Conservation (phyloP, 148 eudicot genomes). For the Vaccinium corymbosum region DNA sequence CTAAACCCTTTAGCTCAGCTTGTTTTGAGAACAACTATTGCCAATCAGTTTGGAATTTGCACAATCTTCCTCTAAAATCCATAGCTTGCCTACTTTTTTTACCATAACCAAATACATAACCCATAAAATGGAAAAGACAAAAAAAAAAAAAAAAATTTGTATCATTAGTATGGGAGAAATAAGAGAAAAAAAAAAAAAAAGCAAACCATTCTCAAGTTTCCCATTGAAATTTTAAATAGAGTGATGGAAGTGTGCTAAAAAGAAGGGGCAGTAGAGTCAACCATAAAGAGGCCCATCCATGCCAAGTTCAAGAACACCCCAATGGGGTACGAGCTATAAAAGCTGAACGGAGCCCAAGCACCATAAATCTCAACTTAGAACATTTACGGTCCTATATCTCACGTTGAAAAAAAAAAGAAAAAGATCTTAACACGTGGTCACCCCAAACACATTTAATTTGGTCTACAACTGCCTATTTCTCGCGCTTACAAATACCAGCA, state of each 20-base stretch:
- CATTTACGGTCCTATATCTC: background rate
- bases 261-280: background rate
- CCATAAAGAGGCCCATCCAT: constrained; percentile 5
- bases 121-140: too few species aligned
- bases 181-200: background rate
- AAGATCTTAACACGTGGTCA: background rate
- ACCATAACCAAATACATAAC: too few species aligned
- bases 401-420: background rate
- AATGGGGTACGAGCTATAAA: background rate
- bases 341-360: background rate
- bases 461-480: background rate
- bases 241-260: background rate
- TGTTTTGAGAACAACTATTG: background rate
- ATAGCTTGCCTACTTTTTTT: too few species aligned
- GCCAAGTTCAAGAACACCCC: background rate
- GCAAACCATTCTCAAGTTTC: background rate
- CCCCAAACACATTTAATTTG: background rate
- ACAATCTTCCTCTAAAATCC: too few species aligned
- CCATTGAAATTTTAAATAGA: background rate
- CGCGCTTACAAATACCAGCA: background rate
- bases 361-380: background rate
- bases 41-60: background rate
- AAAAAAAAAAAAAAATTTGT: too few species aligned
- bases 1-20: background rate
- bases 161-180: background rate